Evolutionary conservation across 129 eudicot species (phyloP).

Genomic region (Lonicera japonica): DNA sequence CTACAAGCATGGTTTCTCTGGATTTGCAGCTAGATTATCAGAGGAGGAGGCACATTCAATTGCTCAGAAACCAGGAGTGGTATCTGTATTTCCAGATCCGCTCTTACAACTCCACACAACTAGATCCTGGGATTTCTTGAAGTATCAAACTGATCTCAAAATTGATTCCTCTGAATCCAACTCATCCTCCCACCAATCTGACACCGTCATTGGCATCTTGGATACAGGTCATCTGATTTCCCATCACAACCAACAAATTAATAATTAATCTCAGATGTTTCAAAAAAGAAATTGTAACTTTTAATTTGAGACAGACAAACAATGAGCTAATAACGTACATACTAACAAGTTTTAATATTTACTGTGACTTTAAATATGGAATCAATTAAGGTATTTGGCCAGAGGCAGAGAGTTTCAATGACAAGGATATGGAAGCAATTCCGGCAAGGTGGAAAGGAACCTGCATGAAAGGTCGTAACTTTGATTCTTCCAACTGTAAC

Average conservation of each 20-base stretch:
- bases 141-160: constrained; percentile 36
- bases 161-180: constrained; percentile 16
- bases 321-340: no score
- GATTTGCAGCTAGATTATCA: constrained; percentile 74
- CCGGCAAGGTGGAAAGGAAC: constrained; percentile 83
- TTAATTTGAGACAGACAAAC: no score
- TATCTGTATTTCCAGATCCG: constrained; percentile 81
- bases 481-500: constrained; percentile 52
- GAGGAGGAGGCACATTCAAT: constrained; percentile 55
- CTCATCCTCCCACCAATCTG: constrained; percentile 27
- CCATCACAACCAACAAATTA: background rate
- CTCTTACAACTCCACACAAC: constrained; percentile 70
- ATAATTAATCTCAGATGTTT: background rate
- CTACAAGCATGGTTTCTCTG: constrained; percentile 70
- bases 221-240: constrained; percentile 51
- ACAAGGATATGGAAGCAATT: constrained; percentile 43
- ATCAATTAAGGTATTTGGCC: constrained; percentile 83
- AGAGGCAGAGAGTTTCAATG: constrained; percentile 66
- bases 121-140: constrained; percentile 86
- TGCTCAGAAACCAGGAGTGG: constrained; percentile 57
- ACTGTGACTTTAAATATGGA: background rate
- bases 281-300: no score
- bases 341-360: no score
- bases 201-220: constrained; percentile 63
- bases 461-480: constrained; percentile 56